Evolutionary conservation across 78 protist species (phyloP), one percentile per base, ranked within the genome.

Genomic region (Dictyostelium intermedium): DNA sequence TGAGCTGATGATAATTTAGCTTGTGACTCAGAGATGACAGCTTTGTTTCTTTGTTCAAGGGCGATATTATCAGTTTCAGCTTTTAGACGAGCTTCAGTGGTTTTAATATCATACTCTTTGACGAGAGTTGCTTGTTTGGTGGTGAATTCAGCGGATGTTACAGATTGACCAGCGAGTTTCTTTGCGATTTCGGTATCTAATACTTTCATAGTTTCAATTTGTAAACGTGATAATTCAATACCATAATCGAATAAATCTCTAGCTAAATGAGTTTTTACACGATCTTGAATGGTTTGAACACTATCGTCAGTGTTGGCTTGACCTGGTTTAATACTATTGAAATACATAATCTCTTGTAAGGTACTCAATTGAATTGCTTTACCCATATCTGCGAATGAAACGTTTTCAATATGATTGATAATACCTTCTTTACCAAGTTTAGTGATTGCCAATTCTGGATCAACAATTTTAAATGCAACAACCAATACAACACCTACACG

Each of bases 371-470:
- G 92, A 80, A 85, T 85, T 23, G 92, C 83, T 39, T 85, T 85
- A 85, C 92, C 92, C 92, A 85, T 85, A 37, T 85, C 92, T 5
- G 92, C 92, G 39, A 85, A 85, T n/a, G 92, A 85, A 11, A 85
- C 92, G 25, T 85, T 85, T 35, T 85, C 92, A 85, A 85, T 85
- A 74, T 85, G 92, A 10, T 45, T 50, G 43, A 85, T 34, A 63
- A 85, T 85, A 50, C 92, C 92, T 32, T 85, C 84, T 56, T 85
- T 85, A n/a, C 92, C 92, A 1, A 85, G 43, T 53, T 85, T 85
- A 41, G 92, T 85, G 5, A 85, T 85, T n/a, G 92, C 92, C 1
- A 85, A 23, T 76, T 85, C 92, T 74, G 92, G 92, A 39, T 85
- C 92, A n/a, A 85, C 53, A 60, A 85, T 85, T 79, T 85, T 85